A percentile compares a stretch with the other conserved stretches of the same genome.
Evolutionary conservation across 176 grass and related monocot genomes (phyloP).

Genomic region (Musa troglodytarum): DNA sequence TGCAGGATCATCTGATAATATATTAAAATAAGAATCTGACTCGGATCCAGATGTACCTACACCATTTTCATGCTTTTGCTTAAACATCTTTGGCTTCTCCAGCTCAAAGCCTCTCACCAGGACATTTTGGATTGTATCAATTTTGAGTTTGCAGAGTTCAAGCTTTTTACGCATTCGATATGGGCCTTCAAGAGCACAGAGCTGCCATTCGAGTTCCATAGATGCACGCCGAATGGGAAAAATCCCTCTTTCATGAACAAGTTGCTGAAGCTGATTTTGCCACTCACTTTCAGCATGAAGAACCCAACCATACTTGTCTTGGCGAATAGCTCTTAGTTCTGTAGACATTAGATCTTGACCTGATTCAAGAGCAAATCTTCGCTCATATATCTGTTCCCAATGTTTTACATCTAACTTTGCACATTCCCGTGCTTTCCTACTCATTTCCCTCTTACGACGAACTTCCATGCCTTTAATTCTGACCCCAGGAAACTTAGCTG

Average conservation of each 20-base stretch:
- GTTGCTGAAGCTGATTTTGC: slow-evolving; percentile 85
- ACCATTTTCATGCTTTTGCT: slow-evolving; percentile 48
- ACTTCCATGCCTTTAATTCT: slow-evolving; percentile 98
- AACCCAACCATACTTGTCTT: slow-evolving; percentile 98
- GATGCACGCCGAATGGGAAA: slow-evolving; percentile 53
- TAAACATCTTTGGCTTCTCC: slow-evolving; percentile 37
- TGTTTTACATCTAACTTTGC: slow-evolving; percentile 62
- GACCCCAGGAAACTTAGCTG: slow-evolving; percentile 91
- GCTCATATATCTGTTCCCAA: slow-evolving; percentile 82
- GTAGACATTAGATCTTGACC: slow-evolving; percentile 81
- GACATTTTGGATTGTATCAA: slow-evolving; percentile 94
- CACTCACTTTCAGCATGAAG: slow-evolving; percentile 95
- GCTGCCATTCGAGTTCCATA: slow-evolving; percentile 61
- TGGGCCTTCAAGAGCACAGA: slow-evolving; percentile 89
- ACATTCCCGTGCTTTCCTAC: slow-evolving; percentile 63
- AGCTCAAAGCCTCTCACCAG: slow-evolving; percentile 42
- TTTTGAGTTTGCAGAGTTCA: slow-evolving; percentile 71
- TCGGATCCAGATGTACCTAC: slow-evolving; percentile 55
- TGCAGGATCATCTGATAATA: slow-evolving; percentile 50
- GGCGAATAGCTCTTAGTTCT: slow-evolving; percentile 74
- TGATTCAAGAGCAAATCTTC: slow-evolving; percentile 67
- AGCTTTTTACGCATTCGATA: slow-evolving; percentile 97
- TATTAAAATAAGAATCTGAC: slow-evolving; percentile 69
- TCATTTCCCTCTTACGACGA: slow-evolving; percentile 87
- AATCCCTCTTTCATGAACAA: slow-evolving; percentile 93